A percentile compares a stretch with the other conserved stretches of the same genome.
These are phyloP conservation scores for Emericellopsis cladophorae DNA, from an alignment of 2,329 filamentous ascomycete genomes.

Conservation along the genomic window DNA sequence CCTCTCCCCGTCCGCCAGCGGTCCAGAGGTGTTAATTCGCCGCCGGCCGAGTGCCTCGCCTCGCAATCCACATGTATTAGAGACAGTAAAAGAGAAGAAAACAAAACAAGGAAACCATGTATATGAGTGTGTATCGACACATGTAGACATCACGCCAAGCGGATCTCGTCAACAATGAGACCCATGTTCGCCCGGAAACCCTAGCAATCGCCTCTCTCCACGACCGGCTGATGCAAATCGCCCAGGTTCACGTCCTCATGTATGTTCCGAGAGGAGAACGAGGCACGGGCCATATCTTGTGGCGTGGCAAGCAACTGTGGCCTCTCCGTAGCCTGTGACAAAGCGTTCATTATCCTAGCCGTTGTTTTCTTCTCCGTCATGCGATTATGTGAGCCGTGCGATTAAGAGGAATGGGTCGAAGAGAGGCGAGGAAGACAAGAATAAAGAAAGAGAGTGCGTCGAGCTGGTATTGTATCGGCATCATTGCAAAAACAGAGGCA, in stretches of 20 bases:
- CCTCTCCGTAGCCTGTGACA: too few species aligned
- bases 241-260: not conserved
- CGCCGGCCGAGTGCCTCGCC: constrained; percentile 17
- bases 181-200: constrained; percentile 7
- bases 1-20: constrained; percentile 13
- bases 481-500: constrained; percentile 41
- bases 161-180: constrained; percentile 1
- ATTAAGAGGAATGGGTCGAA: constrained; percentile 26
- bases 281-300: not conserved
- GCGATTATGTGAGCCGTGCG: constrained; percentile 23
- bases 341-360: too few species aligned
- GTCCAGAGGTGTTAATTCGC: not conserved
- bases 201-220: constrained; percentile 8
- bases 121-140: constrained; percentile 7
- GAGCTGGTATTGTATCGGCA: constrained; percentile 46
- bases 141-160: constrained; percentile 6
- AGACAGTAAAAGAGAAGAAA: constrained; percentile 4
- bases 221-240: constrained; percentile 3
- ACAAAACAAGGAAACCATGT: constrained; percentile 12
- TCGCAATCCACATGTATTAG: constrained; percentile 13
- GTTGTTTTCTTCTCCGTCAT: constrained; percentile 13
- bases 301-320: too few species aligned
- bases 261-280: not conserved
- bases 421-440: constrained; percentile 20
- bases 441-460: constrained; percentile 34